Base-by-base conservation (phyloP, 345 rosid species). In the Gossypium ekmanianum region DNA sequence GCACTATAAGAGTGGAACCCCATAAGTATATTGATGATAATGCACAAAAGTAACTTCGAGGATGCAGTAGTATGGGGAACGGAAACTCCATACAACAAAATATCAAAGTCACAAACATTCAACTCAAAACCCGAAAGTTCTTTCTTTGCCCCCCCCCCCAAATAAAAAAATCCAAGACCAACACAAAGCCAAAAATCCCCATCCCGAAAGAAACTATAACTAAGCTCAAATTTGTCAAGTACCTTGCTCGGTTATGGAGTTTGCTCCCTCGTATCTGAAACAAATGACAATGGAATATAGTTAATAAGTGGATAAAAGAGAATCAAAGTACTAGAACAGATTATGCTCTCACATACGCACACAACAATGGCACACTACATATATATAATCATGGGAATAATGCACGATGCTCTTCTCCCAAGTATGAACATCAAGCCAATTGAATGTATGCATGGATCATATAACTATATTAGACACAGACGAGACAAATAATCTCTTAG, bases 221-320 rank as follows among this genome's bases (percentile, higher is more conserved):
- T 13, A 44, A 47, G 26, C 67, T 50, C 11, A 59, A 78, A 78
- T 24, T 48, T 71, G 81, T 63, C 71, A 48, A 72, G 41, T 90
- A 96, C 99, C 98, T 96, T 71, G 97, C 84, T 75, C 99, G 89
- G 79, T 86, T 96, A 78, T 96, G 98, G 66, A 96, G 94, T 83
- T 89, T 96, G 82, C 99, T 87, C 80, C 99, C 98, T 41, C 99
- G 97, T 78, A 96, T 83, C 99, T 96, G 87, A 56, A 76, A 59
- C 24, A 73, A 72, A 81, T 56, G 80, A 52, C 57, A 48, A 64
- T 26, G 27, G 64, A 63, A 34, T 12, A 17, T 29, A 18, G 66
- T 55, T 67, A 55, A 26, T 26, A 52, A 68, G 41, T 16, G 11
- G 44, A 18, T 8, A 54, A 59, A 45, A 61, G 27, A 73, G 9